Evolutionary conservation across 176 grass and related monocot genomes (phyloP).

Genomic region (Triticum urartu): DNA sequence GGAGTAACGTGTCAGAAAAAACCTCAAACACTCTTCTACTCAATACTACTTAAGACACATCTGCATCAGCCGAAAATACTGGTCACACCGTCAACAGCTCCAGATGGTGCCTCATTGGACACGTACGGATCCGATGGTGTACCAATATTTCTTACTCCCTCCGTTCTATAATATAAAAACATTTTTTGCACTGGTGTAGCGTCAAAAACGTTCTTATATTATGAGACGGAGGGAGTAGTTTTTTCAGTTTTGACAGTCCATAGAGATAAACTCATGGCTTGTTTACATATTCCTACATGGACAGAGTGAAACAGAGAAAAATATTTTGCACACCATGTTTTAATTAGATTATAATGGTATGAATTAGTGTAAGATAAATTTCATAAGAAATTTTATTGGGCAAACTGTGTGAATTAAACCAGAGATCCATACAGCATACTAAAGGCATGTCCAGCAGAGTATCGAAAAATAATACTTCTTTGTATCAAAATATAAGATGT

Average conservation of each 20-base stretch:
- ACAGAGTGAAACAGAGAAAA: not conserved
- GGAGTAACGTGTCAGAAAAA: not conserved
- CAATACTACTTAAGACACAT: not conserved
- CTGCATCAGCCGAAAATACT: not conserved
- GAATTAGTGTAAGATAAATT: not conserved
- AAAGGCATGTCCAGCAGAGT: no score
- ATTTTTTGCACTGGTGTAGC: no score
- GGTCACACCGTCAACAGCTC: not conserved
- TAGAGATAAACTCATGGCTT: not conserved
- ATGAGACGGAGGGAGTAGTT: not conserved
- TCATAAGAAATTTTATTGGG: not conserved
- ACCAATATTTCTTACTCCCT: not conserved
- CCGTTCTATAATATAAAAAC: no score
- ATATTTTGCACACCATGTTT: not conserved
- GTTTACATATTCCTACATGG: no score
- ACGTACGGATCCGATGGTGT: not conserved
- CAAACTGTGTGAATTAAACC: not conserved
- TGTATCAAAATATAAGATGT: no score
- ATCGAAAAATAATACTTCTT: no score
- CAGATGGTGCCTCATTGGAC: not conserved
- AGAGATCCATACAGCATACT: no score
- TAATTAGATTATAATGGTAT: not conserved
- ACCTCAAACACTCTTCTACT: not conserved
- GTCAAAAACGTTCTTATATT: no score
- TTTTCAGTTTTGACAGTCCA: not conserved